phyloP scores from a whole-genome alignment of 495 filamentous ascomycete species.

The Lasiosphaeria ovina region DNA sequence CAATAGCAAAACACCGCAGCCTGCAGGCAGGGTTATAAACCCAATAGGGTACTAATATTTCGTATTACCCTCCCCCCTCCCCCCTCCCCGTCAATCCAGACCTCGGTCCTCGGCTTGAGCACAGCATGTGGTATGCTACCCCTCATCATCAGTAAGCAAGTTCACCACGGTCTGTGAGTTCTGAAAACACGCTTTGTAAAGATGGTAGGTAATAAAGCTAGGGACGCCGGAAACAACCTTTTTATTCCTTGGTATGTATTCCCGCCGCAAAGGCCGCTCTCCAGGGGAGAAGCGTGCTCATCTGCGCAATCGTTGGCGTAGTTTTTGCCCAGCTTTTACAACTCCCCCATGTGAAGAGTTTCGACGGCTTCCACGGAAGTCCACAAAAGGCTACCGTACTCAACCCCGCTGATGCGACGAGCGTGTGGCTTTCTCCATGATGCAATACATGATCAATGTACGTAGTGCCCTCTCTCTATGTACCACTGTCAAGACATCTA shows the following conservation, averaged over 20 bases:
- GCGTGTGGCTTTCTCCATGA: too few relatives aligned
- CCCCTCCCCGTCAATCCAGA: neutral
- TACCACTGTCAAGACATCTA: too few relatives aligned
- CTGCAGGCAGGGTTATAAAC: neutral
- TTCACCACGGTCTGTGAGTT: neutral
- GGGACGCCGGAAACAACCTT: neutral
- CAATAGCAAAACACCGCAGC: neutral
- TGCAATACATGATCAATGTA: too few relatives aligned
- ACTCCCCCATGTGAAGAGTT: too few relatives aligned
- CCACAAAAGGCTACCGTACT: too few relatives aligned
- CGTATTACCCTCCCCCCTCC: neutral
- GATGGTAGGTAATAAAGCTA: neutral
- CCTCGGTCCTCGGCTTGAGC: neutral
- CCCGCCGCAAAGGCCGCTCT: neutral
- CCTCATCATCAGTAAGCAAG: neutral
- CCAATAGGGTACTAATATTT: neutral
- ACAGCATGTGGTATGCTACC: neutral
- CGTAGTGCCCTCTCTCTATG: too few relatives aligned
- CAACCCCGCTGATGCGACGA: too few relatives aligned
- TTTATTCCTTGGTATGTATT: neutral
- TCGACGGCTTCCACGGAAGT: too few relatives aligned
- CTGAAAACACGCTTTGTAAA: neutral
- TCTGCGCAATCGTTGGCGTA: neutral
- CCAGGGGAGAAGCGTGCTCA: neutral
- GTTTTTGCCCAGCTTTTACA: neutral